Percentiles rank a stretch among this genome's conserved stretches.
These are phyloP conservation scores for Chaetomidium leptoderma DNA, from an alignment of 495 filamentous ascomycete genomes.

Conservation along the genomic window DNA sequence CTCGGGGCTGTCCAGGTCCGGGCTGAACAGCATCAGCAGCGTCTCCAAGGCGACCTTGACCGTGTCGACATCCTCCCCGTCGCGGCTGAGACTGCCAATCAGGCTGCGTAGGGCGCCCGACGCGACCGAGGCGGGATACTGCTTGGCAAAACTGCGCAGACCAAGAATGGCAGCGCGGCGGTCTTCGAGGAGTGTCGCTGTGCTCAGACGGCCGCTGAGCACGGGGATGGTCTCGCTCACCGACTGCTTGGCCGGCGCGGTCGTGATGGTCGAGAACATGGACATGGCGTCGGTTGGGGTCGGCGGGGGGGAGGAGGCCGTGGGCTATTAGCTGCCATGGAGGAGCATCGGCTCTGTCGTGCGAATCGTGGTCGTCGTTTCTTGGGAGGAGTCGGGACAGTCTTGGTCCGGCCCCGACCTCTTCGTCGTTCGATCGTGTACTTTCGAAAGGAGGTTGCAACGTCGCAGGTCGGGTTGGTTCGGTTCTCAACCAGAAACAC, in stretches of 20 bases:
- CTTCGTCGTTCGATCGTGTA: too few species aligned
- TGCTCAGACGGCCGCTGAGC: slow-evolving; percentile 78
- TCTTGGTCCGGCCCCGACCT: too few species aligned
- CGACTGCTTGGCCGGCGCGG: slow-evolving; percentile 92
- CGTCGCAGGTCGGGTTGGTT: not conserved
- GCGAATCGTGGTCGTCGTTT: too few species aligned
- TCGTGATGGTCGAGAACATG: slow-evolving; percentile 81
- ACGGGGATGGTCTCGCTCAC: slow-evolving; percentile 89
- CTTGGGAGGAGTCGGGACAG: too few species aligned
- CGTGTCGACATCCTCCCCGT: slow-evolving; percentile 94
- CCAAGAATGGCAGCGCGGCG: slow-evolving; percentile 88
- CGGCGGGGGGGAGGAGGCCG: not conserved
- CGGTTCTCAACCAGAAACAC: not conserved
- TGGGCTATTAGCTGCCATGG: slow-evolving; percentile 19
- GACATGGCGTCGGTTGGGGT: slow-evolving; percentile 30
- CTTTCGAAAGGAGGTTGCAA: not conserved
- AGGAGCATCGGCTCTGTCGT: slow-evolving; percentile 10
- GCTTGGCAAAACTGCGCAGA: slow-evolving; percentile 89
- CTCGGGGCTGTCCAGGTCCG: slow-evolving; percentile 65
- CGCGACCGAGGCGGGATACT: slow-evolving; percentile 94
- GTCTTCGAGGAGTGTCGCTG: slow-evolving; percentile 87
- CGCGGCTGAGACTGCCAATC: slow-evolving; percentile 77
- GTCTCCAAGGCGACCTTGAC: slow-evolving; percentile 93
- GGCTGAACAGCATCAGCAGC: slow-evolving; percentile 80
- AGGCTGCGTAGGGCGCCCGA: slow-evolving; percentile 82